Evolutionary conservation across 257 asterid genomes (phyloP), one percentile per base, ranked within the genome.

Genomic region (Henckelia pumila): DNA sequence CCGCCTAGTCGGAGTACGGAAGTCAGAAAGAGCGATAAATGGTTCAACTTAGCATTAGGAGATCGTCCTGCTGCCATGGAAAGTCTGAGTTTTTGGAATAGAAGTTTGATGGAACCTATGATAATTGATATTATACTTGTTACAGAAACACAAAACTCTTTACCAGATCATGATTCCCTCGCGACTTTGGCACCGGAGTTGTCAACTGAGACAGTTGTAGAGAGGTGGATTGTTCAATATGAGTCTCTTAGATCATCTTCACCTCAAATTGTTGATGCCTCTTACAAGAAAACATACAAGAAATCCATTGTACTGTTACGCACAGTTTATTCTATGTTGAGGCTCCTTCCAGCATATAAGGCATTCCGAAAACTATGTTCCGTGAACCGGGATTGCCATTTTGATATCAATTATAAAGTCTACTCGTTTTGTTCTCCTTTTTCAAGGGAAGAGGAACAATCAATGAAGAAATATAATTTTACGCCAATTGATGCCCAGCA

Each of bases 21-120:
- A 70, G 84, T 88, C 25, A 83, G 78, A 61, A 94, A 87, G 86
- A 85, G 88, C 4, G 97, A 91, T 71, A 91, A 78, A 75, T 94
- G 99, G 97, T 91, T 94, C 79, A 94, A 84, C 73, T 76, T 94
- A 75, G 87, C 76, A 2, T 69, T 94, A 75, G 96, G 99, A 40
- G 97, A 86, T 73, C 97, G 95, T 2, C 99, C 97, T 10, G 71
- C 88, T 1, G 96, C 87, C 35, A 82, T 88, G 81, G 99, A 94
- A 62, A 91, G 88, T 84, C 78, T 88, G 79, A 87, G 95, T 71
- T 90, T 88, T 69, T 91, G 99, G 99, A 90, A 84, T 32, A 84
- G 96, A 60, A 91, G 84, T 69, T 77, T 91, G 71, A 84, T 87
- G 96, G 97, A 91, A 47, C 97, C 99, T 9, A 88, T 90, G 96